phyloP scores from a whole-genome alignment of 2,329 filamentous ascomycete genomes.

The Hypoxylon sp. region DNA sequence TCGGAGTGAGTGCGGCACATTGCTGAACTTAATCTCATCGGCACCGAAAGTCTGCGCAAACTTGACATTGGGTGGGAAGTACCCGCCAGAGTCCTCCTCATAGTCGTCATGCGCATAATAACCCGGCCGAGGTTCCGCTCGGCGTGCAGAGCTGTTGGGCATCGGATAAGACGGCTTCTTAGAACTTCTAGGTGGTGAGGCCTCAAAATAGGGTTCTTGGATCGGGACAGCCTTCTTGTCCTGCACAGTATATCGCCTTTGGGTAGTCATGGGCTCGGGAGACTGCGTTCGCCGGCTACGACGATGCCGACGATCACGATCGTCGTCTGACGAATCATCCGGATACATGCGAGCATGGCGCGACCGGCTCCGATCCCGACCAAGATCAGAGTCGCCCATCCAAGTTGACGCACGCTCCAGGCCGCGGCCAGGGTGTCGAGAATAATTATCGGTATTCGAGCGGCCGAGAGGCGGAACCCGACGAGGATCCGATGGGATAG shows the following conservation, averaged over 20 bases:
- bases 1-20: conserved; percentile 33
- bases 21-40: conserved; percentile 42
- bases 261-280: conserved; percentile 43
- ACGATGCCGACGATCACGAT: conserved; percentile 44
- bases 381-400: conserved; percentile 39
- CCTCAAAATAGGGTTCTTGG: conserved; percentile 33
- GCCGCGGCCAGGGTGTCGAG: conserved; percentile 40
- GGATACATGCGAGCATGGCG: conserved; percentile 35
- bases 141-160: conserved; percentile 44
- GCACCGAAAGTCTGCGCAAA: conserved; percentile 28
- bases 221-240: conserved; percentile 29
- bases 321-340: conserved; percentile 49
- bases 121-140: conserved; percentile 31
- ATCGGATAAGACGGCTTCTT: conserved; percentile 35
- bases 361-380: conserved; percentile 45
- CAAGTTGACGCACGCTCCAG: conserved; percentile 46
- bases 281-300: conserved; percentile 46
- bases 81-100: conserved; percentile 37
- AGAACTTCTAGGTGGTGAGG: conserved; percentile 30
- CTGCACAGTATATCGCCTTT: conserved; percentile 34
- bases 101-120: conserved; percentile 41
- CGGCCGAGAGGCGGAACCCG: conserved; percentile 38
- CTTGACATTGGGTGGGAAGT: conserved; percentile 35
- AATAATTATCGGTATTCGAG: conserved; percentile 46
- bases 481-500: conserved; percentile 22